Evolutionary conservation across 1,139 yeast genomes (phyloP), one percentile per base, ranked within the genome.

Genomic region (Debaryomycetaceae sp.): DNA sequence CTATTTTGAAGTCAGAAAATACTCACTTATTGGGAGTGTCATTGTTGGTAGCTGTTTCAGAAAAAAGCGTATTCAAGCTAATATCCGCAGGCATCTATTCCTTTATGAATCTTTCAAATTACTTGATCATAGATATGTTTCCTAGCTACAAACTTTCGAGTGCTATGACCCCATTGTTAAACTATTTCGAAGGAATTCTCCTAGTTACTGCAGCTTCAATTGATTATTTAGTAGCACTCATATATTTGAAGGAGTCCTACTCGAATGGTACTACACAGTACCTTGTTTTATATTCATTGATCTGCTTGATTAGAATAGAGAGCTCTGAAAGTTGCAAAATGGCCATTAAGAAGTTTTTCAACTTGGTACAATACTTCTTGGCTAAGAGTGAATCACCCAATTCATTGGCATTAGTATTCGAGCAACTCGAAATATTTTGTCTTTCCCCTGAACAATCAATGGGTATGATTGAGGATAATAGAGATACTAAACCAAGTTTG

Each of bases 21-120:
- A 63, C 75, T 3, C 75, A 68, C 37, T 50, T 76, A 18, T 56
- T 77, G 33, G 67, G 65, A 0, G 63, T 61, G 47, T 59, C 70
- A 1, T 47, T 59, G 17, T 57, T 69, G 63, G 44, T 56, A 39
- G 53, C 49, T 30, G 62, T 63, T 8, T 61, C 59, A 6, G 41
- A 41, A 9, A 24, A 16, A 15, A 60, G 59, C 22, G 6, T 57
- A 9, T 36, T 65, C 33, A 77, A 77, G 47, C 45, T 76, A 15
- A 36, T 67, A 11, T 75, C 81, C 1, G 72, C 73, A 46, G 56
- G 63, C n/a, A 56, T 71, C 5, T 76, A 75, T 48, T 73, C 82
- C 0, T 52, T 61, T 34, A 57, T 76, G 48, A 75, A 76, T 48
- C 48, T 75, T 36, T 53, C 64, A 18, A 61, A 60, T 32, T 65